These are phyloP conservation scores for Thalassiosira oceanica DNA, from an alignment of 352 stramenopile species.

Conservation along the genomic window DNA sequence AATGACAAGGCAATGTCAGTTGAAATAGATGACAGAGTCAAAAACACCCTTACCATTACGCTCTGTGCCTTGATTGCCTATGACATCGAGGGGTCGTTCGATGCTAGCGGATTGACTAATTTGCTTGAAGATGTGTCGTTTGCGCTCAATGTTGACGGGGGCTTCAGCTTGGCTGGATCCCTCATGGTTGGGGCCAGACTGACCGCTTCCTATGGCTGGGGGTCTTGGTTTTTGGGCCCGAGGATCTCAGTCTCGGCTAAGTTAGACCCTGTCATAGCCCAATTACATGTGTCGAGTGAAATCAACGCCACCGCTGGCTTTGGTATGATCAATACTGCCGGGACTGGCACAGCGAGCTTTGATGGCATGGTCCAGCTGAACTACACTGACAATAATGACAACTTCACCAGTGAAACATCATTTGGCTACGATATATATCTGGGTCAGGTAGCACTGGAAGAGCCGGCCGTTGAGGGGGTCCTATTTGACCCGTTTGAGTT, in stretches of 20 bases:
- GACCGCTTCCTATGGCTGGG: too few relatives aligned
- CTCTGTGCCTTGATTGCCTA: constrained; percentile 37
- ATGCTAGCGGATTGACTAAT: too few relatives aligned
- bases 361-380: too few relatives aligned
- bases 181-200: constrained; percentile 24
- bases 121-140: too few relatives aligned
- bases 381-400: too few relatives aligned
- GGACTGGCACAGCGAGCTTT: too few relatives aligned
- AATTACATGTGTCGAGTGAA: constrained; percentile 11
- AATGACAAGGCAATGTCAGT: constrained; percentile 37
- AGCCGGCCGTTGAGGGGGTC: too few relatives aligned
- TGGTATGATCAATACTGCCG: constrained; percentile 20
- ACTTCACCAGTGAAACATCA: too few relatives aligned
- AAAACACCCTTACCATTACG: constrained; percentile 10
- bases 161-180: constrained; percentile 14
- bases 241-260: constrained; percentile 3
- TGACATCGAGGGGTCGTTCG: constrained; percentile 11
- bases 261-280: constrained; percentile 29
- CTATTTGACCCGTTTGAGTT: too few relatives aligned
- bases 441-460: too few relatives aligned
- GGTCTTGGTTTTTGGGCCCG: too few relatives aligned
- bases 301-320: constrained; percentile 14
- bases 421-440: too few relatives aligned
- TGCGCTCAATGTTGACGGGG: constrained; percentile 8
- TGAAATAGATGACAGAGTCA: constrained; percentile 10